These are phyloP conservation scores for Psilocybe azurescens DNA, from an alignment of 768 basidiomycete species.

Conservation along the genomic window DNA sequence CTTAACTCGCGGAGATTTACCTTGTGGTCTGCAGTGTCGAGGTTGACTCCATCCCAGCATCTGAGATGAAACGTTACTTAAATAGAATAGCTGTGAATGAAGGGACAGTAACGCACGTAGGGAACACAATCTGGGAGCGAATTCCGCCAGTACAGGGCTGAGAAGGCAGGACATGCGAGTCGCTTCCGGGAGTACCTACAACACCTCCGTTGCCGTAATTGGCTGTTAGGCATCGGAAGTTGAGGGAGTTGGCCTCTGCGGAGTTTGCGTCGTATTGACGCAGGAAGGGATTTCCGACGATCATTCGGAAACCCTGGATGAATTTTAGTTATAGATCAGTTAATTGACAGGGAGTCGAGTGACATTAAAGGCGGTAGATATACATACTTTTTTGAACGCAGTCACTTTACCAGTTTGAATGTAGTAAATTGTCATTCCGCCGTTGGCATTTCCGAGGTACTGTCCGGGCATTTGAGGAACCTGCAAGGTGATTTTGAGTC, in stretches of 20 bases:
- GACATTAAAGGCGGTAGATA: neutral
- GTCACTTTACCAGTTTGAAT: slow-evolving; percentile 22
- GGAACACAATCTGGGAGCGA: slow-evolving; percentile 26
- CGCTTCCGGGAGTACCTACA: slow-evolving; percentile 20
- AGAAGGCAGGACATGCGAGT: slow-evolving; percentile 21
- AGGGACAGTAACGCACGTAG: slow-evolving; percentile 8
- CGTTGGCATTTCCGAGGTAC: slow-evolving; percentile 25
- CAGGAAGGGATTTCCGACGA: slow-evolving; percentile 24
- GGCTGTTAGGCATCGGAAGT: slow-evolving; percentile 25
- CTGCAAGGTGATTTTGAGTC: neutral
- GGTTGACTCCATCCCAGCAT: slow-evolving; percentile 29
- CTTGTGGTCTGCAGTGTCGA: slow-evolving; percentile 25
- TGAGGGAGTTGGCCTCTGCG: slow-evolving; percentile 20
- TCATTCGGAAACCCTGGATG: slow-evolving; percentile 29
- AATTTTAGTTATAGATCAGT: too few species aligned
- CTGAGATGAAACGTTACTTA: slow-evolving; percentile 1
- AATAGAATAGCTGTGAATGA: neutral
- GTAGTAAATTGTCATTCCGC: slow-evolving; percentile 29
- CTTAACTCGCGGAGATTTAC: neutral
- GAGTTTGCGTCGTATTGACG: slow-evolving; percentile 16
- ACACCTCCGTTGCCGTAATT: slow-evolving; percentile 23
- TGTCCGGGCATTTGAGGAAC: slow-evolving; percentile 27
- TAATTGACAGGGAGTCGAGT: too few species aligned
- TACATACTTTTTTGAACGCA: slow-evolving; percentile 23
- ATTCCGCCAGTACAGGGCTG: slow-evolving; percentile 24